Evolutionary conservation across 208 protist genomes (phyloP), one percentile per base, ranked within the genome.

Genomic region (Wallacemonas rigidus): DNA sequence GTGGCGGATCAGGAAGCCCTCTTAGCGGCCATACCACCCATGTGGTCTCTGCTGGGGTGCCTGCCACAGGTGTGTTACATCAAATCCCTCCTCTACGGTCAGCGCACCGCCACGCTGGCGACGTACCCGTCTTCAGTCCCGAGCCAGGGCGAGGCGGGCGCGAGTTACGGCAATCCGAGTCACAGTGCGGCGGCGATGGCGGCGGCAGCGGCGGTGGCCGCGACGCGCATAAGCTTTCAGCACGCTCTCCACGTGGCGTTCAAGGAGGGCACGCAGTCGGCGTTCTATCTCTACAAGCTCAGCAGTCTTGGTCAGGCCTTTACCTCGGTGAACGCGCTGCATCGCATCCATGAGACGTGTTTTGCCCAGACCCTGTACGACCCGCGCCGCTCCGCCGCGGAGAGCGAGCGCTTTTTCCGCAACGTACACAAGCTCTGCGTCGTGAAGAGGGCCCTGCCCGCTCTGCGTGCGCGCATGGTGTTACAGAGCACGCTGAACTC

Each of bases 361-460:
- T 90, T 96, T 65, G 82, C 81, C 9, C 61, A 45, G 38, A 87
- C 86, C 43, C 62, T 96, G 43, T 89, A 90, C 71, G 76, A 94
- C 68, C 88, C 91, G 6, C 77, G 79, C 55, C 35, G 76, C 60
- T 80, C 75, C 41, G 82, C 87, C 2, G 61, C 70, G 39, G 54
- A 61, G 17, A 84, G 78, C 61, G 35, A 55, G 17, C 40, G 48
- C 41, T 90, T 81, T 72, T 64, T 75, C 63, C 0, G 4, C 12
- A 26, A 56, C 54, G 76, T 69, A 35, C 40, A 88, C 57, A 57
- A 75, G 38, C 70, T 88, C 26, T 62, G 45, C 17, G 48, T 73
- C 47, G 36, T 39, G 45, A 3, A 72, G 7, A 40, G 67, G 47
- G 77, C 39, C 35, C 39, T 69, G 12, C 45, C 36, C 51, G 43